Evolutionary conservation across 228 moss, liverwort and hornwort genomes (phyloP).

Genomic region (Sphagnum magellanicum): DNA sequence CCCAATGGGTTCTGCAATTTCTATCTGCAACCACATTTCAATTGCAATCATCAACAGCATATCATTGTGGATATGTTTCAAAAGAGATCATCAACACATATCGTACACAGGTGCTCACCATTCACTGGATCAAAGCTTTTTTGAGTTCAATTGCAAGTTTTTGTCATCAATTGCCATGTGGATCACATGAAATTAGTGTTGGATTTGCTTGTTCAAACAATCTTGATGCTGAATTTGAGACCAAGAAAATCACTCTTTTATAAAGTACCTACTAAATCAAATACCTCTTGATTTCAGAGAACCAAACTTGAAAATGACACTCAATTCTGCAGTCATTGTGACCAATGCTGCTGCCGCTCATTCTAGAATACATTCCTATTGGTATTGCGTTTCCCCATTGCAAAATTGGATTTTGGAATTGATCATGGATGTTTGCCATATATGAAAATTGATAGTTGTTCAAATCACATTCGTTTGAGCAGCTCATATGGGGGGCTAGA

Average conservation of each 20-base stretch:
- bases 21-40: conserved; percentile 10
- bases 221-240: background rate
- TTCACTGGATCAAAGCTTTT: background rate
- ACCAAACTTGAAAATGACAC: too few relatives aligned
- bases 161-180: background rate
- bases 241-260: too few relatives aligned
- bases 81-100: background rate
- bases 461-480: too few relatives aligned
- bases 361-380: background rate
- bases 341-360: background rate
- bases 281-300: too few relatives aligned
- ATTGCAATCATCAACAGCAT: background rate
- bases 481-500: background rate
- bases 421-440: background rate
- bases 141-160: background rate
- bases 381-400: background rate
- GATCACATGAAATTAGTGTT: background rate
- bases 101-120: background rate
- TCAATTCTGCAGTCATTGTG: background rate
- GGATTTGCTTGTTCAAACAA: background rate
- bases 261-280: too few relatives aligned
- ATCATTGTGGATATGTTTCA: conserved; percentile 3
- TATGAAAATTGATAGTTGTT: too few relatives aligned
- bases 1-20: conserved; percentile 21
- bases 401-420: background rate